phyloP scores from a whole-genome alignment of 2,329 filamentous ascomycete species.

The Ascochyta rabiei region DNA sequence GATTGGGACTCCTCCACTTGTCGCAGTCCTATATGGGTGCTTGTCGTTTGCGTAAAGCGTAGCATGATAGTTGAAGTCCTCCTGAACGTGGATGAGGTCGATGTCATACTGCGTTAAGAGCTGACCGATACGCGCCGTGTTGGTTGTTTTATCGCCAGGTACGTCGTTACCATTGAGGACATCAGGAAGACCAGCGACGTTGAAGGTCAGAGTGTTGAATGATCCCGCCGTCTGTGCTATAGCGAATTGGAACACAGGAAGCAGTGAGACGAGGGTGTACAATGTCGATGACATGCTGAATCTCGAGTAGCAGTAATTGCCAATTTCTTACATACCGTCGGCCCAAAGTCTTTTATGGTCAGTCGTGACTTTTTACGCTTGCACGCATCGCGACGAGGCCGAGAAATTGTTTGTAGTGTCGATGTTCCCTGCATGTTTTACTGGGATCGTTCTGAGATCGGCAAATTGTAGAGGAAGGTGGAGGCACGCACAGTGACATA shows the following conservation, averaged over 20 bases:
- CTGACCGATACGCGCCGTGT: conserved; percentile 62
- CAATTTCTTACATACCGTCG: not conserved
- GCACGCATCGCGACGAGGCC: conserved; percentile 1
- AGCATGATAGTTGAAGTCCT: conserved; percentile 71
- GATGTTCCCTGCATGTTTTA: not conserved
- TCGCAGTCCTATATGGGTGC: conserved; percentile 66
- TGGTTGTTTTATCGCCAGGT: conserved; percentile 65
- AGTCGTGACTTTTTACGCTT: not conserved
- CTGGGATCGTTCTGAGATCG: not conserved
- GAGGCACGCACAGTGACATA: conserved; percentile 3
- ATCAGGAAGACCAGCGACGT: conserved; percentile 65
- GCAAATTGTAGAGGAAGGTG: conserved; percentile 10
- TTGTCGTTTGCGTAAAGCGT: conserved; percentile 66
- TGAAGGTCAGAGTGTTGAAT: conserved; percentile 63
- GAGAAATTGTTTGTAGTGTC: not conserved
- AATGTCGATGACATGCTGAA: conserved; percentile 21
- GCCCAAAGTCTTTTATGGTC: not conserved
- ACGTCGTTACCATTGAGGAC: conserved; percentile 66
- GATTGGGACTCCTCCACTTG: conserved; percentile 67
- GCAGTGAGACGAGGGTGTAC: conserved; percentile 7
- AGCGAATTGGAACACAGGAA: conserved; percentile 15
- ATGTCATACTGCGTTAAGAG: conserved; percentile 63
- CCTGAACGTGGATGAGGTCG: conserved; percentile 69
- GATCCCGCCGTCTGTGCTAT: conserved; percentile 44
- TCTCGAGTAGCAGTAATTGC: not conserved